Evolutionary conservation across 2,329 filamentous ascomycete genomes (phyloP).

Genomic region (Stagonosporopsis vannaccii): DNA sequence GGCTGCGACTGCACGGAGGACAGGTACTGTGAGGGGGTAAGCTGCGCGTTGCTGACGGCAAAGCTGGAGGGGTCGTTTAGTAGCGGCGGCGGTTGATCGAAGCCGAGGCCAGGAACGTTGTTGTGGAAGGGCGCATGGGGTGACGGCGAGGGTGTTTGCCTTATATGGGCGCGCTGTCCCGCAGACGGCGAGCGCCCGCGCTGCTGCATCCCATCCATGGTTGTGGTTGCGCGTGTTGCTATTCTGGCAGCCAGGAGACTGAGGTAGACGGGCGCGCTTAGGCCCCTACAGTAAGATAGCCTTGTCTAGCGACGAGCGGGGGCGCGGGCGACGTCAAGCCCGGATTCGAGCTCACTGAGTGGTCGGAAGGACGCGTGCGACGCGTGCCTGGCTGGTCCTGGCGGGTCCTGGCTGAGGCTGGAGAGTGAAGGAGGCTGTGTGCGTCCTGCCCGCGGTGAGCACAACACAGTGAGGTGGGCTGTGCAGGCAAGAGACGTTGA

Average conservation of each 20-base stretch:
- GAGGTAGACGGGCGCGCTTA: constrained; percentile 17
- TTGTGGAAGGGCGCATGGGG: constrained; percentile 63
- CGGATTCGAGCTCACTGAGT: constrained; percentile 30
- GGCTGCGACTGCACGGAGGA: constrained; percentile 48
- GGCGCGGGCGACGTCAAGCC: constrained; percentile 15
- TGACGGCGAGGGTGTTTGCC: constrained; percentile 70
- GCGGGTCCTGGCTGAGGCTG: constrained; percentile 35
- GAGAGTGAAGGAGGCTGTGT: constrained; percentile 41
- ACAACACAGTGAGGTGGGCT: constrained; percentile 23
- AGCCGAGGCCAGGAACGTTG: constrained; percentile 62
- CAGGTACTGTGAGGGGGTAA: constrained; percentile 50
- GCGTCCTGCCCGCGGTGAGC: constrained; percentile 27
- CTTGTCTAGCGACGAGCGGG: constrained; percentile 19
- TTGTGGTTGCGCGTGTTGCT: constrained; percentile 16
- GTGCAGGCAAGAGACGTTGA: constrained; percentile 17
- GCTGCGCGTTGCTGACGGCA: constrained; percentile 47
- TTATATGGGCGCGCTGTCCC: constrained; percentile 69
- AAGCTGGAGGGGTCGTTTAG: constrained; percentile 35
- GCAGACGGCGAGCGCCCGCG: constrained; percentile 70
- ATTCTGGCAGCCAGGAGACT: constrained; percentile 19
- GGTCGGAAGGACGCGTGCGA: constrained; percentile 29
- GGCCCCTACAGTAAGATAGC: constrained; percentile 18
- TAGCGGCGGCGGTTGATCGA: constrained; percentile 57
- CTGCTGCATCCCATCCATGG: constrained; percentile 47
- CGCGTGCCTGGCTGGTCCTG: constrained; percentile 29